Percentiles rank a stretch among this genome's conserved stretches.
Evolutionary conservation across 768 basidiomycete species (phyloP).

Genomic region (Russula vinacea): DNA sequence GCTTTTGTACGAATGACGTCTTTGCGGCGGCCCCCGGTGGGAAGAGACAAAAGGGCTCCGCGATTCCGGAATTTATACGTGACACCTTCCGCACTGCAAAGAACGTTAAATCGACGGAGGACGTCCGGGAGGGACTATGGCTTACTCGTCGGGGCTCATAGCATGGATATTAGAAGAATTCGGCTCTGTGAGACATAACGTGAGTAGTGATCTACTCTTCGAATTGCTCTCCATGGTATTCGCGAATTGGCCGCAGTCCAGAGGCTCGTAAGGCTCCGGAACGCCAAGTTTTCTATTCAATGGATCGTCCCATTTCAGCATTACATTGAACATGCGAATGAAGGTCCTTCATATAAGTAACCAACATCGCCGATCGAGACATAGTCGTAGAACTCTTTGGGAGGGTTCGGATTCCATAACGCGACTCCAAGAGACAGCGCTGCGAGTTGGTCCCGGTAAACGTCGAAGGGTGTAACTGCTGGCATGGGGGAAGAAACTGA

Average conservation of each 20-base stretch:
- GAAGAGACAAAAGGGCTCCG: constrained; percentile 7
- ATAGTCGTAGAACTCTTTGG: constrained; percentile 10
- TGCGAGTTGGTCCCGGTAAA: no score
- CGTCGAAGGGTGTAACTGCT: no score
- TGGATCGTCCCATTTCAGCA: not conserved
- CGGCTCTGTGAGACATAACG: not conserved
- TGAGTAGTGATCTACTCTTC: not conserved
- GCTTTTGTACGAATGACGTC: not conserved
- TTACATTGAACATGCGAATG: constrained; percentile 26
- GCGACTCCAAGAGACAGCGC: no score
- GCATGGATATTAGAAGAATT: no score
- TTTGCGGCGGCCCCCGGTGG: not conserved
- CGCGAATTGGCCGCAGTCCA: not conserved
- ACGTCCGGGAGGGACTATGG: not conserved
- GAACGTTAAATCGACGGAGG: not conserved
- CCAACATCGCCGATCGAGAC: constrained; percentile 30
- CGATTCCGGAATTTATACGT: not conserved
- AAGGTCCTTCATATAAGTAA: constrained; percentile 24
- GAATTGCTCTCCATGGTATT: not conserved
- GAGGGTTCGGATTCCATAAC: constrained; percentile 28
- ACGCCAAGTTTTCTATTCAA: not conserved
- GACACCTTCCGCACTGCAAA: not conserved
- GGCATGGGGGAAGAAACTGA: no score
- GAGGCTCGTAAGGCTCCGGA: not conserved
- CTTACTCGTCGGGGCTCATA: not conserved